A percentile compares a stretch with the other conserved stretches of the same genome.
Evolutionary conservation across 2,329 filamentous ascomycete species (phyloP).

Genomic region (Drechslera avenae): DNA sequence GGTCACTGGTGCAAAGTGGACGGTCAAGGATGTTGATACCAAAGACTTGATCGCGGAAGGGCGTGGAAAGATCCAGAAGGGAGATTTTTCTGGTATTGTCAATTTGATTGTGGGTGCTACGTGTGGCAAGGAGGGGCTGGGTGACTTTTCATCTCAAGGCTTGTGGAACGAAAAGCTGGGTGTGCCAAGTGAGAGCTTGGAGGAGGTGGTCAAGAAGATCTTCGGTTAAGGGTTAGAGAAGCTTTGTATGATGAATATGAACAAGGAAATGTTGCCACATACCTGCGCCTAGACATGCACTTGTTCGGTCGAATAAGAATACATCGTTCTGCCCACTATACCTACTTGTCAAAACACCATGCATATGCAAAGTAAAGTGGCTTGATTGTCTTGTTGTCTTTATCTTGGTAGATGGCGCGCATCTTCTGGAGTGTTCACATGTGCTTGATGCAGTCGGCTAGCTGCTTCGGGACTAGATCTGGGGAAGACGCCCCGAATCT

Average conservation of each 20-base stretch:
- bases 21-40: slow-evolving; percentile 50
- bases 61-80: slow-evolving; percentile 45
- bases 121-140: slow-evolving; percentile 26
- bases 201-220: slow-evolving; percentile 36
- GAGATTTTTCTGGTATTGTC: slow-evolving; percentile 37
- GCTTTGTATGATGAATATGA: not conserved
- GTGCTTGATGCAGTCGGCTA: not conserved
- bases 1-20: slow-evolving; percentile 58
- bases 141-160: slow-evolving; percentile 28
- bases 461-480: slow-evolving; percentile 3
- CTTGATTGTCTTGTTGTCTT: not conserved
- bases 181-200: slow-evolving; percentile 48
- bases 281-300: too few relatives aligned
- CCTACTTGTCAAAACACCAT: too few relatives aligned
- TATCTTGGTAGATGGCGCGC: not conserved
- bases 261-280: too few relatives aligned
- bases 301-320: too few relatives aligned
- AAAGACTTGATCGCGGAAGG: slow-evolving; percentile 38
- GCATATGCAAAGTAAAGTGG: not conserved
- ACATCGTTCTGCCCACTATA: too few relatives aligned
- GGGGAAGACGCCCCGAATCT: slow-evolving; percentile 18
- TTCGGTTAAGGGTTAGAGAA: not conserved
- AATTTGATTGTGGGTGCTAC: slow-evolving; percentile 27
- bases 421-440: not conserved
- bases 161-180: slow-evolving; percentile 52